Evolutionary conservation across 495 filamentous ascomycete species (phyloP).

Genomic region (Tetracladium setigerum): DNA sequence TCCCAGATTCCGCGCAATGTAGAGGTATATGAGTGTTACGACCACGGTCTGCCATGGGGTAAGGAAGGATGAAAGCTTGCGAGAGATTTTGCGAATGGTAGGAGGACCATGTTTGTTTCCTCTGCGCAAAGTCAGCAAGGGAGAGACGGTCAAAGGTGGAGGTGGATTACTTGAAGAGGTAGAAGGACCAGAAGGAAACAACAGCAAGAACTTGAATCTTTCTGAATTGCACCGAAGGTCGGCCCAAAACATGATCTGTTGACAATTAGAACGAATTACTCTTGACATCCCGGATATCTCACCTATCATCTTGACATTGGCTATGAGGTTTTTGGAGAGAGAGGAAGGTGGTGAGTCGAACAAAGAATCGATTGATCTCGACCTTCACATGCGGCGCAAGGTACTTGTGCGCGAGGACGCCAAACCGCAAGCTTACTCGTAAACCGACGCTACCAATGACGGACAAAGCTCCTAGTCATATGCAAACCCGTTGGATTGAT

Average conservation of each 20-base stretch:
- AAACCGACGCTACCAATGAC: too few species aligned
- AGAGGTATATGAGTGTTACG: constrained; percentile 84
- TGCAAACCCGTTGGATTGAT: too few species aligned
- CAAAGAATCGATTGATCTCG: not conserved
- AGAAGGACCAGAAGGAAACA: constrained; percentile 82
- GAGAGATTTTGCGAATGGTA: constrained; percentile 62
- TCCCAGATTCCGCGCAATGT: constrained; percentile 84
- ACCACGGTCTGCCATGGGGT: constrained; percentile 87
- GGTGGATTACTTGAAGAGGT: constrained; percentile 57
- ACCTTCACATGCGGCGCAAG: too few species aligned
- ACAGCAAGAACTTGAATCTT: constrained; percentile 91
- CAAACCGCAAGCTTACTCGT: too few species aligned
- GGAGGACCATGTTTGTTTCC: constrained; percentile 87
- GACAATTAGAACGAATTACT: not conserved
- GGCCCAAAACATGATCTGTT: constrained; percentile 83
- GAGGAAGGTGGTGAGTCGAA: not conserved
- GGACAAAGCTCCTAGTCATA: too few species aligned
- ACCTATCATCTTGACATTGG: constrained; percentile 24
- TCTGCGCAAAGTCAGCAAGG: constrained; percentile 32
- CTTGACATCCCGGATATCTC: not conserved
- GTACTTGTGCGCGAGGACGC: too few species aligned
- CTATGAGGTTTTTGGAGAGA: not conserved
- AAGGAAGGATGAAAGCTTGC: constrained; percentile 52
- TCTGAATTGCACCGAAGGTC: constrained; percentile 82
- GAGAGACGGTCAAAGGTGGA: not conserved